These are phyloP conservation scores for Loxodes magnus DNA, from an alignment of 73 alveolate species.

Conservation along the genomic window DNA sequence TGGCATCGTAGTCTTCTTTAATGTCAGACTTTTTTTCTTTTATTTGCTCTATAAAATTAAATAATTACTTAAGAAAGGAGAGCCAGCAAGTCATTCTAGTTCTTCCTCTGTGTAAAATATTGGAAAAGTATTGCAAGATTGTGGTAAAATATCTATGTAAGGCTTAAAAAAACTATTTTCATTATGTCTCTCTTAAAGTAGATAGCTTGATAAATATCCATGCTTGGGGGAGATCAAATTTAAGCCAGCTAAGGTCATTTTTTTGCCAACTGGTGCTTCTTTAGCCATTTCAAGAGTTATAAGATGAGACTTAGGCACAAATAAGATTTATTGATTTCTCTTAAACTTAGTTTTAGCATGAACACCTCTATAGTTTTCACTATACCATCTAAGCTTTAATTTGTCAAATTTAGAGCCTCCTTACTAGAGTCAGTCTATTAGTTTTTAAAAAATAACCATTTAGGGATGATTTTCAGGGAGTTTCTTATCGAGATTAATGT, in stretches of 20 bases:
- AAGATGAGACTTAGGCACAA: conserved; percentile 78
- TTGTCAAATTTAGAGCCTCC: conserved; percentile 62
- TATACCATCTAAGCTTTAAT: conserved; percentile 60
- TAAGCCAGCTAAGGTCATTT: conserved; percentile 64
- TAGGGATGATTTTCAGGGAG: conserved; percentile 27
- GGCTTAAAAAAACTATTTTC: conserved; percentile 65
- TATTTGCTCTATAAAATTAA: conserved; percentile 35
- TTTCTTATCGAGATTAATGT: neutral
- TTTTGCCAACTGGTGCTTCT: conserved; percentile 64
- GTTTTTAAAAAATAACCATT: conserved; percentile 23
- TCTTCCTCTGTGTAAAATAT: conserved; percentile 81
- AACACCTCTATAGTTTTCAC: conserved; percentile 84
- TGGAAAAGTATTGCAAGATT: conserved; percentile 68
- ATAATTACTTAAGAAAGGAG: conserved; percentile 69
- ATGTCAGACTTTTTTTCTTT: conserved; percentile 73
- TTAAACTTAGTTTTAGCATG: conserved; percentile 55
- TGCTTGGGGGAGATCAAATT: conserved; percentile 93
- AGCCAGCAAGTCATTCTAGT: conserved; percentile 78
- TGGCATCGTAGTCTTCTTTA: conserved; percentile 69
- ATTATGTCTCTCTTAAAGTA: conserved; percentile 66
- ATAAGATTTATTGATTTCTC: conserved; percentile 50
- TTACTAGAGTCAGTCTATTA: conserved; percentile 49
- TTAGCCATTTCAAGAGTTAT: conserved; percentile 90
- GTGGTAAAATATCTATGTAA: conserved; percentile 85
- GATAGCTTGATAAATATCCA: conserved; percentile 73